Base-by-base conservation (phyloP, 768 basidiomycete genomes). In the Mrakia blollopis region DNA sequence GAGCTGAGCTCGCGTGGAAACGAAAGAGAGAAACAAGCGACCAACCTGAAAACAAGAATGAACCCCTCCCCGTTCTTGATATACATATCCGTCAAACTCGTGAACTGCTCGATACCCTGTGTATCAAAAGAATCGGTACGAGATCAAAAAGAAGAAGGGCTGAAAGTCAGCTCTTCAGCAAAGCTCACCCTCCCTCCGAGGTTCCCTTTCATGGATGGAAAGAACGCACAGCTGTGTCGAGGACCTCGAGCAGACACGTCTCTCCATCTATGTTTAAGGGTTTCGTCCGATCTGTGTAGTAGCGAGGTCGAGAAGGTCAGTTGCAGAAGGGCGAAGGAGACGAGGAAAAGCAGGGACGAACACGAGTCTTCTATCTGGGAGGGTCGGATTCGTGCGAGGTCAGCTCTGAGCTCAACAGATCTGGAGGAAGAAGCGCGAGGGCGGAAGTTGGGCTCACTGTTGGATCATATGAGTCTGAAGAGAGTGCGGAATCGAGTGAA, bases 381-480 rank as follows among this genome's bases (percentile, higher is more conserved):
- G 47, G 47, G 16, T 28, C n/a, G n/a, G 39, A n/a, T 57, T 57
- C 28, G 8, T 9, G 8, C 57, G 18, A 57, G 57, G 57, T 57
- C 28, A 57, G 57, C 57, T 57, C 57, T 61, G 57, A 21, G 57
- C 41, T 30, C 13, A 30, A 18, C 41, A 41, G 52, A 50, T 71
- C 54, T 57, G 32, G n/a, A n/a, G 41, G 37, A 39, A 14, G 7
- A 50, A 14, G 0, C 25, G 9, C 1, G 14, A 37, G 11, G 30
- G 44, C 47, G 23, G 41, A 23, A 37, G 23, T 2, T 21, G 65
- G 10, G 18, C 73, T 52, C n/a, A 76, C 67, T 18, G 75, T 76
- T 13, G 75, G 75, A n/a, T 76, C 75, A 23, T 76, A 76, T 8
- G 69, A 71, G 69, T 76, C 75, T 37, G 68, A 16, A 50, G 47